Conservation (phyloP, 1,139 yeast species). For the Scheffersomyces parashehatae region DNA sequence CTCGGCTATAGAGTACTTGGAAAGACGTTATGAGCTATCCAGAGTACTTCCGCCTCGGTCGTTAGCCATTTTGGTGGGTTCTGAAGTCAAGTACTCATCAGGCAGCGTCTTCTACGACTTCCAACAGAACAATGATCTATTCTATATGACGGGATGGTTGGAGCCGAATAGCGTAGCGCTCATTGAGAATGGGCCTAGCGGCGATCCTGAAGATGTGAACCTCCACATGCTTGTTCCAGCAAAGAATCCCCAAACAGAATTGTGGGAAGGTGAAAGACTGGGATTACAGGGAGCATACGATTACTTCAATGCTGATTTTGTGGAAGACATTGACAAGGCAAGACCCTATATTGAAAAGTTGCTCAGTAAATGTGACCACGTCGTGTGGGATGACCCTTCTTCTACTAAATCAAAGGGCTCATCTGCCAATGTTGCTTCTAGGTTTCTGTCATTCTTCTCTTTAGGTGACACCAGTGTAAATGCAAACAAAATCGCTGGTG, state of each 20-base stretch:
- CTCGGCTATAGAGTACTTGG: conserved; percentile 75
- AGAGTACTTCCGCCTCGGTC: conserved; percentile 61
- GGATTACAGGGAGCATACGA: conserved; percentile 83
- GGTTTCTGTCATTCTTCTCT: conserved; percentile 11
- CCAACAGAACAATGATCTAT: conserved; percentile 88
- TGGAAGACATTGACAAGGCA: conserved; percentile 50
- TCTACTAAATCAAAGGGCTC: conserved; percentile 14
- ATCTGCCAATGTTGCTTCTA: conserved; percentile 8
- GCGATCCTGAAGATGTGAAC: conserved; percentile 49
- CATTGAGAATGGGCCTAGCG: conserved; percentile 47
- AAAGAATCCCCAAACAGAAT: conserved; percentile 71
- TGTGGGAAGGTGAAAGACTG: conserved; percentile 94
- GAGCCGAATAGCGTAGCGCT: conserved; percentile 86
- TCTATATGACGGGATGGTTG: conserved; percentile 86
- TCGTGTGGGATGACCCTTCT: conserved; percentile 49
- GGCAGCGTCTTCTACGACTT: conserved; percentile 91
- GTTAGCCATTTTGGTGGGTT: conserved; percentile 74
- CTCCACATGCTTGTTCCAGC: conserved; percentile 87
- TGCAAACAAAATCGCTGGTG: conserved; percentile 16
- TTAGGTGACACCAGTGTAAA: conserved; percentile 6
- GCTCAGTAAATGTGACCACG: conserved; percentile 44
- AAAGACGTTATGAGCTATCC: conserved; percentile 63
- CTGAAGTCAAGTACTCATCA: conserved; percentile 71
- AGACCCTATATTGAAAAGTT: conserved; percentile 46
- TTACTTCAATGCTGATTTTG: conserved; percentile 83